Percentiles rank a stretch among this genome's conserved stretches.
Conservation (phyloP, 169 alveolate genomes). For the Neospora caninum region DNA sequence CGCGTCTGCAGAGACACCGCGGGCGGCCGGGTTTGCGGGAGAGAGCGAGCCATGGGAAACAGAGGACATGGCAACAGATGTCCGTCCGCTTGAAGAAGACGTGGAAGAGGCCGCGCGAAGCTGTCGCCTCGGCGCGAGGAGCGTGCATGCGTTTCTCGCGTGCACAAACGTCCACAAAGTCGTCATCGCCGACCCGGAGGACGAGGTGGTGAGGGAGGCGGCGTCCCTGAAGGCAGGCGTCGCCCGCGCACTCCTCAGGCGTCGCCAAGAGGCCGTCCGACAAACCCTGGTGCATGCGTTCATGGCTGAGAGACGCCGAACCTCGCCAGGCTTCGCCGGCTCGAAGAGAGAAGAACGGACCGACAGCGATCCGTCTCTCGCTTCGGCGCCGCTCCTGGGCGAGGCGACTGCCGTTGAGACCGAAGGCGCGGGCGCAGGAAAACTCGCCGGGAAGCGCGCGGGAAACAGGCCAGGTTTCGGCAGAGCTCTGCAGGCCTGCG, state of each 20-base stretch:
- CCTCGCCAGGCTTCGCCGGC: background rate
- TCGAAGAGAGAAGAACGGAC: too few species aligned
- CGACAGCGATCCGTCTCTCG: background rate
- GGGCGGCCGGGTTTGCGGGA: too few species aligned
- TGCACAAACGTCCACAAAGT: background rate
- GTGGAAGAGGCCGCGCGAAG: background rate
- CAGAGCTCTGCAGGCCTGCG: background rate
- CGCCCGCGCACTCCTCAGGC: background rate
- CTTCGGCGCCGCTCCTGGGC: background rate
- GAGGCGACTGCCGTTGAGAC: too few species aligned
- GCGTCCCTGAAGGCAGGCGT: conserved; percentile 6
- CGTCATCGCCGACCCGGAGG: background rate
- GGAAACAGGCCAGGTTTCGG: background rate
- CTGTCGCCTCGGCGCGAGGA: background rate
- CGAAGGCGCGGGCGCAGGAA: background rate
- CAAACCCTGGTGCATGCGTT: background rate
- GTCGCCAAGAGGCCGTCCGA: background rate
- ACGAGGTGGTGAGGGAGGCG: background rate
- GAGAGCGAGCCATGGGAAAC: background rate
- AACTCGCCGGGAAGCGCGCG: background rate
- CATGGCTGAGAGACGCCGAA: background rate
- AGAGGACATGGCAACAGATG: background rate
- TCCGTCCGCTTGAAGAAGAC: background rate
- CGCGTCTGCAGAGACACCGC: too few species aligned
- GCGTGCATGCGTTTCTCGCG: background rate